Conservation (phyloP, 1,284 basidiomycete species). For the Sporisorium graminicola region DNA sequence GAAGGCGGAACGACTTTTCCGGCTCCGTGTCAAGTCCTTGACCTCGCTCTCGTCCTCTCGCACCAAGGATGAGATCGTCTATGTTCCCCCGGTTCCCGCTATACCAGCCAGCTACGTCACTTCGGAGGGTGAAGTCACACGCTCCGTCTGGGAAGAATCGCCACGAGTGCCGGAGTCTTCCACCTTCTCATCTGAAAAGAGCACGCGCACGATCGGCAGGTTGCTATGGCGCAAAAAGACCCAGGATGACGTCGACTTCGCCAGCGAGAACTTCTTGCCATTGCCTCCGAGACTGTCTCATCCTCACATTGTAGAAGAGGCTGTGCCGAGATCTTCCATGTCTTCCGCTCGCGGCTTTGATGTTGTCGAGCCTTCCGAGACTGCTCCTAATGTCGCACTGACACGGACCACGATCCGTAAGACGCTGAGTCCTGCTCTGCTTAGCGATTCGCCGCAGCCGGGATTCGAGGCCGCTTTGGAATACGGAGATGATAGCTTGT, state of each 20-base stretch:
- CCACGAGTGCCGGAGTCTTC: constrained; percentile 12
- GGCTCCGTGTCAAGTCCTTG: constrained; percentile 37
- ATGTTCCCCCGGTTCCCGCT: constrained; percentile 24
- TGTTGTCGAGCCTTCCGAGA: constrained; percentile 4
- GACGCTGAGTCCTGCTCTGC: constrained; percentile 43
- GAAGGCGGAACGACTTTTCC: constrained; percentile 20
- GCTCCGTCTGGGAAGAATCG: constrained; percentile 38
- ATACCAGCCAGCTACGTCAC: constrained; percentile 19
- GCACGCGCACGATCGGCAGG: constrained; percentile 20
- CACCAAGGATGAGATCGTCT: constrained; percentile 16
- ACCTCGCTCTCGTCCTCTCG: constrained; percentile 29
- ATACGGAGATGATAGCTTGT: background rate
- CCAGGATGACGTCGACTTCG: constrained; percentile 15
- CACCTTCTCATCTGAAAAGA: constrained; percentile 29
- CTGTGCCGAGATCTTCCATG: constrained; percentile 34
- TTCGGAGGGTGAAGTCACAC: constrained; percentile 7
- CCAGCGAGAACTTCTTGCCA: constrained; percentile 22
- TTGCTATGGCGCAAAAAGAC: constrained; percentile 29
- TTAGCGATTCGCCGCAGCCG: constrained; percentile 24
- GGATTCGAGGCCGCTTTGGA: constrained; percentile 12
- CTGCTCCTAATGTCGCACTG: constrained; percentile 6
- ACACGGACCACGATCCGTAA: constrained; percentile 42
- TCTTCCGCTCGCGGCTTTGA: constrained; percentile 36
- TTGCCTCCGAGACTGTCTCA: constrained; percentile 24
- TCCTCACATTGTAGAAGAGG: constrained; percentile 20